Evolutionary conservation across 192 early-diverging fungal genomes (phyloP).

Genomic region (Umbelopsis sp.): DNA sequence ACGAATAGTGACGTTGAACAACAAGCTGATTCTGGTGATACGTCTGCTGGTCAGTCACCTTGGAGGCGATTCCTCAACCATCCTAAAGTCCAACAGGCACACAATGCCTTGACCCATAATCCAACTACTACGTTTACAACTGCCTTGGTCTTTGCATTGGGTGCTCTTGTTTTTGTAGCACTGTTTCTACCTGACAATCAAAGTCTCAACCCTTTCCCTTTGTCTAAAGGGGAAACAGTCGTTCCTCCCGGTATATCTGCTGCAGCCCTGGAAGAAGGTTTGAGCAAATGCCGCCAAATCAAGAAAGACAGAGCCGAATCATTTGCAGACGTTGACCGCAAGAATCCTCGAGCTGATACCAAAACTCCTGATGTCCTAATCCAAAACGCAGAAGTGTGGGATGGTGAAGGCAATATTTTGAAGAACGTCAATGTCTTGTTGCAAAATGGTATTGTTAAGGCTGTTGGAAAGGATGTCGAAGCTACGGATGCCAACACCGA

Average conservation of each 20-base stretch:
- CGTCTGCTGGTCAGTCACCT: not conserved
- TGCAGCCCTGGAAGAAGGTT: not conserved
- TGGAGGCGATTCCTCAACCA: not conserved
- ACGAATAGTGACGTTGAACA: not conserved
- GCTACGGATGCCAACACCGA: constrained; percentile 13
- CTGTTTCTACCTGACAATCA: not conserved
- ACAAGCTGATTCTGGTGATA: not conserved
- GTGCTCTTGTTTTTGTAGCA: constrained; percentile 1
- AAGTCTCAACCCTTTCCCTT: not conserved
- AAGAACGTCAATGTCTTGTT: constrained; percentile 45
- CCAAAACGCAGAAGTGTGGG: constrained; percentile 38
- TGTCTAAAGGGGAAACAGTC: not conserved
- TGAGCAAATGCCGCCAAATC: not conserved
- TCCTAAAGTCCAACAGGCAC: not conserved
- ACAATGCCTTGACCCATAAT: not conserved
- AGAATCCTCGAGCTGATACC: constrained; percentile 21
- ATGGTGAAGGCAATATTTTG: constrained; percentile 31
- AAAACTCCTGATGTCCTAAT: constrained; percentile 9
- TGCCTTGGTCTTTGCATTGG: not conserved
- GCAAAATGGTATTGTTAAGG: constrained; percentile 41
- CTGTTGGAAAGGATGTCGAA: constrained; percentile 25
- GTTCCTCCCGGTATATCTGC: constrained; percentile 1
- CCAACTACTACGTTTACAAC: not conserved
- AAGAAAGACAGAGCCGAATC: not conserved
- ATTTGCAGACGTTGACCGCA: not conserved